Evolutionary conservation across 2,329 filamentous ascomycete genomes (phyloP), one percentile per base, ranked within the genome.

Genomic region (Gnomoniopsis smithogilvyi): DNA sequence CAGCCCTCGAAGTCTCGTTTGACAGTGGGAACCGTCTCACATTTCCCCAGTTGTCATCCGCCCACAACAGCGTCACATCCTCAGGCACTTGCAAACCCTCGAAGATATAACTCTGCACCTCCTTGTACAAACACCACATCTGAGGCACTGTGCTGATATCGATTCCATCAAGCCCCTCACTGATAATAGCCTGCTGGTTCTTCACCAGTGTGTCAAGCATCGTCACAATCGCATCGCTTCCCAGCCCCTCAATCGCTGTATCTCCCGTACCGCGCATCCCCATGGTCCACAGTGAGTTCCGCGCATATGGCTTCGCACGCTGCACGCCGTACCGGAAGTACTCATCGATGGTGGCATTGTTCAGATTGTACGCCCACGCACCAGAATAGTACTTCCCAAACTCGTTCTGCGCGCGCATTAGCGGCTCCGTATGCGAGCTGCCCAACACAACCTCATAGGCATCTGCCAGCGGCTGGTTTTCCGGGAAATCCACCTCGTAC

Each of bases 371-470:
- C 26, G 84, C 80, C 88, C 89, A 92, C 0, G 80, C 76, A 0
- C 87, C 88, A 47, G 83, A 73, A 60, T 78, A 82, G 50, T 80
- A 81, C 0, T 71, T 76, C 36, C 70, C 68, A 51, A 82, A 84
- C 71, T 85, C 82, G 62, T 84, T 84, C 54, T 83, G 80, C 0
- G 82, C 81, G 11, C 82, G 76, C 78, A 82, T 81, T 81, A 92
- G 84, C 1, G 89, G 89, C 70, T 92, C 89, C 1, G 84, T 90
- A 70, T 92, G 89, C 11, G 85, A 89, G 8, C 85, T 88, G 3
- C 87, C 87, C 68, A 92, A 83, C 1, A 91, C 87, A 58, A 92
- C 83, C 45, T 86, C 88, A 68, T 85, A 91, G n/a, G 87, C 87
- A 65, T 92, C 86, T 0, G 88, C 86, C 6, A 90, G 78, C 0